Conservation (phyloP, 495 filamentous ascomycete species). For the Lasiosphaeria miniovina region DNA sequence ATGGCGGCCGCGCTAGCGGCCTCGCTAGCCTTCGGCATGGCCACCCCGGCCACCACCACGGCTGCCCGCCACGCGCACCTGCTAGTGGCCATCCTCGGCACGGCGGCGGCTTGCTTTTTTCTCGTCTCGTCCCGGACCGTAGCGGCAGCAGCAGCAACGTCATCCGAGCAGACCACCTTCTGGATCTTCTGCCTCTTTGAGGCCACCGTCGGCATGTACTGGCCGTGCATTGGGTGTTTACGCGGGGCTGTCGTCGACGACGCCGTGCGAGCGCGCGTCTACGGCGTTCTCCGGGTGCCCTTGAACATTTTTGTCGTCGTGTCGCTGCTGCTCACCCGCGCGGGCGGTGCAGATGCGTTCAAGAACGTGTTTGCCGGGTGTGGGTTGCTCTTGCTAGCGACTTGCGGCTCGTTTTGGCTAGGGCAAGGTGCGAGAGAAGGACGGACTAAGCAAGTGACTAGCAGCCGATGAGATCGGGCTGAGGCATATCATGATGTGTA, state of each 20-base stretch:
- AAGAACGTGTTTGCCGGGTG: constrained; percentile 36
- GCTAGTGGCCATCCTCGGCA: constrained; percentile 36
- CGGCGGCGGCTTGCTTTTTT: constrained; percentile 36
- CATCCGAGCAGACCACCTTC: constrained; percentile 44
- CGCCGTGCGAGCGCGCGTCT: constrained; percentile 48
- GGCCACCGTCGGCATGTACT: constrained; percentile 53
- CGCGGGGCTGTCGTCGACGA: constrained; percentile 51
- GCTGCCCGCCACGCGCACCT: constrained; percentile 29
- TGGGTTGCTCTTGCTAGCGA: constrained; percentile 33
- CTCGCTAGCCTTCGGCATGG: constrained; percentile 41
- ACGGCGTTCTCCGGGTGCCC: constrained; percentile 51
- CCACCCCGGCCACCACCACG: constrained; percentile 24
- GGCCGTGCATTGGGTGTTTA: constrained; percentile 48
- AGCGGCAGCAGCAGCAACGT: constrained; percentile 37
- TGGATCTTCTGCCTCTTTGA: constrained; percentile 55
- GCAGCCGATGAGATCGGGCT: neutral
- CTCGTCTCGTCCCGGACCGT: constrained; percentile 1
- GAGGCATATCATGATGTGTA: constrained; percentile 1
- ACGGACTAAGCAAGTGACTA: no score
- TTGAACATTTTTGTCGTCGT: constrained; percentile 54
- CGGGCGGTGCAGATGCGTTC: constrained; percentile 36
- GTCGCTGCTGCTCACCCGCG: constrained; percentile 37
- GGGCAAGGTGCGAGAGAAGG: constrained; percentile 17
- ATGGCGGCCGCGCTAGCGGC: constrained; percentile 56
- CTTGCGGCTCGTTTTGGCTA: constrained; percentile 30